Percentiles rank a stretch among this genome's conserved stretches.
Evolutionary conservation across 805 yeast species (phyloP).

Genomic region (Teunomyces gatunensis): DNA sequence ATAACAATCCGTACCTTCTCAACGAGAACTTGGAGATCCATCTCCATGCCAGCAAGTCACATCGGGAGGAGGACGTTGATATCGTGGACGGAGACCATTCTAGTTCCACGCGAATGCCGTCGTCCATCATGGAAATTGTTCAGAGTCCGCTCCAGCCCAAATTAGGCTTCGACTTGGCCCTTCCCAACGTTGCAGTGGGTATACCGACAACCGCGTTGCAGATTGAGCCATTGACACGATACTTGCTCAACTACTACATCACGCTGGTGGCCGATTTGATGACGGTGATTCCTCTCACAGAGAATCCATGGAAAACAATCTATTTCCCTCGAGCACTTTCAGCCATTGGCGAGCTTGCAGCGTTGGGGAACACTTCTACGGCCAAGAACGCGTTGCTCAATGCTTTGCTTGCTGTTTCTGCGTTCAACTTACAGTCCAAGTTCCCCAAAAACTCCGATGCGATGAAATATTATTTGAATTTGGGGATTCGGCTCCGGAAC

Average conservation of each 20-base stretch:
- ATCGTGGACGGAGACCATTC: slow-evolving; percentile 29
- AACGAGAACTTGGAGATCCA: slow-evolving; percentile 41
- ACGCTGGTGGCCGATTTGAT: slow-evolving; percentile 75
- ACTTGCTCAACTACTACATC: slow-evolving; percentile 66
- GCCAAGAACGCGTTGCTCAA: slow-evolving; percentile 77
- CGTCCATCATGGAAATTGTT: slow-evolving; percentile 51
- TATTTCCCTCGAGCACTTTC: slow-evolving; percentile 78
- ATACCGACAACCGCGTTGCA: slow-evolving; percentile 62
- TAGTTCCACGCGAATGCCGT: slow-evolving; percentile 47
- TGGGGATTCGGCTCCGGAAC: slow-evolving; percentile 70
- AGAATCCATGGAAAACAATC: slow-evolving; percentile 86
- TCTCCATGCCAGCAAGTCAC: slow-evolving; percentile 37
- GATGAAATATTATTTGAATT: slow-evolving; percentile 65
- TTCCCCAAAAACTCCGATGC: slow-evolving; percentile 62
- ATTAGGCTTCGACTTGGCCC: slow-evolving; percentile 40
- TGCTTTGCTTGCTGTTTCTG: slow-evolving; percentile 77
- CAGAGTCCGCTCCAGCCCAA: slow-evolving; percentile 38
- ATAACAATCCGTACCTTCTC: slow-evolving; percentile 37
- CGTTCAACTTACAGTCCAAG: slow-evolving; percentile 74
- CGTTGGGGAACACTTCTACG: slow-evolving; percentile 68
- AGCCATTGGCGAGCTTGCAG: slow-evolving; percentile 79
- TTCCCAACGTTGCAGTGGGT: slow-evolving; percentile 24
- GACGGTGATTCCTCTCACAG: slow-evolving; percentile 68
- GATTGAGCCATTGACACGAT: slow-evolving; percentile 69
- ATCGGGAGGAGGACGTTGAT: slow-evolving; percentile 31